Percentiles rank a stretch among this genome's conserved stretches.
phyloP scores from a whole-genome alignment of 2,329 filamentous ascomycete species.

The Colletotrichum orchidophilum region DNA sequence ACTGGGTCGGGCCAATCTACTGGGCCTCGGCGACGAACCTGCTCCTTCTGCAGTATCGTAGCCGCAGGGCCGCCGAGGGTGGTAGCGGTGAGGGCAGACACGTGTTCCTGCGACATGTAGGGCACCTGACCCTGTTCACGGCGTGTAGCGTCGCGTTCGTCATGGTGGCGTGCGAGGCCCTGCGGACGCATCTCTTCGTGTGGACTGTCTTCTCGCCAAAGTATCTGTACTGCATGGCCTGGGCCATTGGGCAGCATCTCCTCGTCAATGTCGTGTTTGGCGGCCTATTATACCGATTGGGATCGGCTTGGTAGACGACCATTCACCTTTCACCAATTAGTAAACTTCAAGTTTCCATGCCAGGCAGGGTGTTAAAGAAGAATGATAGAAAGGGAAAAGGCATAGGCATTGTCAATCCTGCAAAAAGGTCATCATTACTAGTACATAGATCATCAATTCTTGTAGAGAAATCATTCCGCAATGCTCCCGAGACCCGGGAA shows the following conservation, averaged over 20 bases:
- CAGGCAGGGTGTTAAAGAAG: not conserved
- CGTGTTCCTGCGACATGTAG: conserved; percentile 63
- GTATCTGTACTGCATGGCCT: conserved; percentile 91
- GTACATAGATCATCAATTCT: conserved; percentile 31
- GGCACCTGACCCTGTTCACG: conserved; percentile 76
- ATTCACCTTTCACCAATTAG: not conserved
- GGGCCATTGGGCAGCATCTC: conserved; percentile 85
- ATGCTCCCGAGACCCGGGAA: not conserved
- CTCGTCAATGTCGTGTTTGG: conserved; percentile 73
- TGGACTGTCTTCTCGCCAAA: conserved; percentile 99
- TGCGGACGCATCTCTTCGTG: conserved; percentile 93
- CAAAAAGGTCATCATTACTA: conserved; percentile 20
- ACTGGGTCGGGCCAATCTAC: conserved; percentile 92
- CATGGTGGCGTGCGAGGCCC: conserved; percentile 86
- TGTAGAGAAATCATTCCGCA: conserved; percentile 4
- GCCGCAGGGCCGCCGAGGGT: conserved; percentile 42
- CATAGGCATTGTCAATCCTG: not conserved
- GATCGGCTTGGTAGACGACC: not conserved
- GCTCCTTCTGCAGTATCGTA: conserved; percentile 57
- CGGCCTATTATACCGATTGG: conserved; percentile 65
- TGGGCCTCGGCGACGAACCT: conserved; percentile 77
- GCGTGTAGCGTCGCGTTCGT: conserved; percentile 74
- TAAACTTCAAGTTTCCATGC: not conserved
- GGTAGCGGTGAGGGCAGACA: conserved; percentile 33
- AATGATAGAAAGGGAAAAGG: not conserved